phyloP scores from a whole-genome alignment of 768 basidiomycete genomes.

The Suillus placidus region DNA sequence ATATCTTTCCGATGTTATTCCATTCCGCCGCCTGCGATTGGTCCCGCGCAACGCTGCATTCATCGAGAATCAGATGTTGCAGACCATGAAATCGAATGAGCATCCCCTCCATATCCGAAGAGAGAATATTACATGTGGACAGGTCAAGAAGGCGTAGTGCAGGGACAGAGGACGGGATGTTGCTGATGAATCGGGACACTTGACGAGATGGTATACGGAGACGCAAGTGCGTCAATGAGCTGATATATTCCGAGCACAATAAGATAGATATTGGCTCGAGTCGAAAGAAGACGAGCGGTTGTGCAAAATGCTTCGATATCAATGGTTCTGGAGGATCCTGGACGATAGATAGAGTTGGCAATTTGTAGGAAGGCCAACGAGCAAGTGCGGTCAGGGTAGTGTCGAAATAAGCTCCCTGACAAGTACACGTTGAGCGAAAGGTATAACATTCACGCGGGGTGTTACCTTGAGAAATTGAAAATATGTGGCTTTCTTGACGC shows the following conservation, averaged over 20 bases:
- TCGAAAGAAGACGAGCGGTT: constrained; percentile 85
- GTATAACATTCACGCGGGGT: constrained; percentile 1
- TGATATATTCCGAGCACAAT: constrained; percentile 45
- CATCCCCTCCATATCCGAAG: constrained; percentile 56
- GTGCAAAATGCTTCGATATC: constrained; percentile 60
- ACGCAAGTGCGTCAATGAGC: constrained; percentile 55
- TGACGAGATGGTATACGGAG: constrained; percentile 74
- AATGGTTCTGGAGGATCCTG: constrained; percentile 61
- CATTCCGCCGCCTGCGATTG: constrained; percentile 58
- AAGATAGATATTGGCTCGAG: constrained; percentile 60
- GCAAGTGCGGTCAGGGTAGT: constrained; percentile 63
- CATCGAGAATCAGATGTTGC: constrained; percentile 71
- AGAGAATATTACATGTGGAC: constrained; percentile 64
- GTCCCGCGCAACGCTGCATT: constrained; percentile 56
- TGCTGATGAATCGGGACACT: constrained; percentile 45
- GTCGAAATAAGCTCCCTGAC: constrained; percentile 83
- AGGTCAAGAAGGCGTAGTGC: constrained; percentile 69
- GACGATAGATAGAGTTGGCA: constrained; percentile 59
- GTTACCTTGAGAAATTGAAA: constrained; percentile 76
- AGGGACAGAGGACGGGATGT: constrained; percentile 38
- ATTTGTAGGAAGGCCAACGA: constrained; percentile 53
- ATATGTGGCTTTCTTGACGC: constrained; percentile 76
- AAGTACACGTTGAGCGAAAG: constrained; percentile 1
- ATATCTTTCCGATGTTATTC: constrained; percentile 59
- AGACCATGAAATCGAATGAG: constrained; percentile 53